Base-by-base conservation (phyloP, 768 basidiomycete genomes). In the Trametes cinnabarina region DNA sequence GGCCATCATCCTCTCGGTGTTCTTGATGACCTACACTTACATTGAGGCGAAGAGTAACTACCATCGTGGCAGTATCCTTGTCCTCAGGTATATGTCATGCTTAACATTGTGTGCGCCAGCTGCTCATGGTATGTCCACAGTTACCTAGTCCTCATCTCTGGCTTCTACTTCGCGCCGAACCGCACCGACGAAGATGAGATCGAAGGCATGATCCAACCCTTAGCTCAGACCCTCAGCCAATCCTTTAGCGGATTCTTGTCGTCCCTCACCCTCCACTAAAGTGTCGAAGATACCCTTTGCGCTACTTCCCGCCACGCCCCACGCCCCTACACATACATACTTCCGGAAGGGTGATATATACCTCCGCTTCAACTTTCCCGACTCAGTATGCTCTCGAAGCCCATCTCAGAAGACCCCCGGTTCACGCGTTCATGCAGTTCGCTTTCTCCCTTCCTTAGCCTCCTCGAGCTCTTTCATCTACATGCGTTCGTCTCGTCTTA, bases 31-130 rank as follows among this genome's bases (percentile, higher is more conserved):
- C 0, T 99, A 99, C 72, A 96, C 94, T 4, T 98, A 97, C 71
- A 97, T 98, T 66, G 97, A 99, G 74, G 94, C 94, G n/a, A 94
- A 89, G 77, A 91, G 90, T 65, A 98, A 98, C 74, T 99, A 99
- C 71, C 94, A 98, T 70, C 86, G 97, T 64, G 97, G 97, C 46
- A 94, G 91, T 65, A 97, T 97, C 58, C 84, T 99, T 44, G 88
- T 98, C 53, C 78, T 98, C 48, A 94, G 94, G 92, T 95, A 12
- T n/a, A n/a, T n/a, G n/a, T n/a, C n/a, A n/a, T 43, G 28, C 22
- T 32, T 28, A 10, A 32, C 39, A 66, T 63, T 12, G 57, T 26
- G 34, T 37, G 20, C 48, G 20, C 34, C 14, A 6, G n/a, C 11
- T 34, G 15, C 15, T 14, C 39, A 40, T 8, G 15, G 15, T 48